phyloP scores from a whole-genome alignment of 768 basidiomycete genomes.

The Phaffia tasmanica region DNA sequence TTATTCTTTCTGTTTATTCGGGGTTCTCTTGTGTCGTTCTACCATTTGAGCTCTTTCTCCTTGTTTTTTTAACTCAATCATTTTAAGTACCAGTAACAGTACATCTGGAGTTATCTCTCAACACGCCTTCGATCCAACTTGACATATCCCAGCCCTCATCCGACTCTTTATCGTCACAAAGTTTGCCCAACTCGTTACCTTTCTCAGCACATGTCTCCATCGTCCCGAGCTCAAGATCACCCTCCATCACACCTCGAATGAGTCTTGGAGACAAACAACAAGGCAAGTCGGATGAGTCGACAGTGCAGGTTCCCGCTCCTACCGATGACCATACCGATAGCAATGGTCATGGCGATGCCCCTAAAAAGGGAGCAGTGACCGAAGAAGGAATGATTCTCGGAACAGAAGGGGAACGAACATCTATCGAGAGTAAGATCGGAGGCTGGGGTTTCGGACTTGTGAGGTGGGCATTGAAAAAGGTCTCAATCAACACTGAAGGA shows the following conservation, averaged over 20 bases:
- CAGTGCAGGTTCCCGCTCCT: neutral
- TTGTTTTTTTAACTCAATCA: neutral
- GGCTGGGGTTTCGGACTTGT: slow-evolving; percentile 10
- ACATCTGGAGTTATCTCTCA: no score
- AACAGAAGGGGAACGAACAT: no score
- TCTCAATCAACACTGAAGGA: neutral
- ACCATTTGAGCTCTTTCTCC: slow-evolving; percentile 1
- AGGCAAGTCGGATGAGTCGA: neutral
- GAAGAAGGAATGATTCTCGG: neutral
- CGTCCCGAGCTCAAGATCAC: neutral
- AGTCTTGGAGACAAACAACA: neutral
- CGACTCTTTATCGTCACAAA: no score
- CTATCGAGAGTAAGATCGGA: neutral
- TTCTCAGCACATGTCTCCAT: no score
- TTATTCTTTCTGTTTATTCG: neutral
- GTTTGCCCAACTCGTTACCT: no score
- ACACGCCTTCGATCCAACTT: no score
- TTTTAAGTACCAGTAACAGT: no score
- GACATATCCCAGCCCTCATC: no score
- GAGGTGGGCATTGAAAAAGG: neutral
- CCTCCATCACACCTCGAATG: neutral
- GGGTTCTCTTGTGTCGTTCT: no score
- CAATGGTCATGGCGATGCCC: neutral
- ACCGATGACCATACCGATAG: no score
- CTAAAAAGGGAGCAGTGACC: neutral